Evolutionary conservation across 2,329 filamentous ascomycete species (phyloP), one percentile per base, ranked within the genome.

Genomic region (Seiridium unicorne): DNA sequence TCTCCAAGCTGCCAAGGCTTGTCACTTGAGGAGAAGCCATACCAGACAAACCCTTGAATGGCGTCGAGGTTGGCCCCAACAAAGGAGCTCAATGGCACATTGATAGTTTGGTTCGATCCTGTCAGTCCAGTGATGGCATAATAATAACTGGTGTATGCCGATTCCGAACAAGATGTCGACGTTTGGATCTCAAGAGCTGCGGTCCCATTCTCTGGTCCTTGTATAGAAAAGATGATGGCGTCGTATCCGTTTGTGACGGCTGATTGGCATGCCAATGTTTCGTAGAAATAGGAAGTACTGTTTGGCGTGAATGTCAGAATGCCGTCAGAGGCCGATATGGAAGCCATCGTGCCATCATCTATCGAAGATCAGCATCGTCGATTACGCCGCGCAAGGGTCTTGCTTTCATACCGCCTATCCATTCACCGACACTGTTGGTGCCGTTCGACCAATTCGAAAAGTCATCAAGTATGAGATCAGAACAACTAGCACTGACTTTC

Each of bases 291-390:
- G 10, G 81, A 79, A 13, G 35, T 42, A 4, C 73, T 66, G 62
- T 77, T 80, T 38, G 80, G 79, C n/a, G 76, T 79, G 70, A 85
- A 82, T 6, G 76, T 77, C 31, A 84, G 75, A 36, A 79, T 76
- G 51, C 78, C 78, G 11, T 71, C 71, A 11, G 72, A 72, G 40
- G 73, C 77, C 49, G 68, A 80, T 68, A 67, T 77, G 69, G 63
- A 69, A 5, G 71, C 72, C 74, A 82, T 83, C 60, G 76, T 74
- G 11, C 72, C 77, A 72, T 85, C 82, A 63, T 84, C 82, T 84
- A 26, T 26, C 18, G 38, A 42, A 42, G 13, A 8, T 42, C 38
- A 42, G 38, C 13, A 7, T 8, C 7, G 7, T 42, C 62, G 8
- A 36, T 26, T 42, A 42, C 38, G 11, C 3, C 9, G 18, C 7